A percentile compares a stretch with the other conserved stretches of the same genome.
Conservation (phyloP, 2,329 filamentous ascomycete genomes). For the Zymoseptoria crescenta region DNA sequence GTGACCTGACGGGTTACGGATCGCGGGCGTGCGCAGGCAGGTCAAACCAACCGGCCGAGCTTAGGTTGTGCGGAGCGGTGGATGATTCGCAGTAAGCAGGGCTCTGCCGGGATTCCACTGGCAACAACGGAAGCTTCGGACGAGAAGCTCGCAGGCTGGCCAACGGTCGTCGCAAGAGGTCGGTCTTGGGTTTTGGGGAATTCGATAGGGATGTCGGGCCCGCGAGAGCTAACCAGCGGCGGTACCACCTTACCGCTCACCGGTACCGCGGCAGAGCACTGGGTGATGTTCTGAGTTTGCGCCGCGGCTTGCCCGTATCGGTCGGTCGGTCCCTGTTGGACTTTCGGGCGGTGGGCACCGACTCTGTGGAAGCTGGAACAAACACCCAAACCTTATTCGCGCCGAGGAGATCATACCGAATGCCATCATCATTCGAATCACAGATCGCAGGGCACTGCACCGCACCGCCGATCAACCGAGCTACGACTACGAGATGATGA, state of each 20-base stretch:
- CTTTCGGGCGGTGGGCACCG: neutral
- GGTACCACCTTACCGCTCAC: neutral
- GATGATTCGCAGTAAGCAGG: slow-evolving; percentile 8
- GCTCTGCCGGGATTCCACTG: slow-evolving; percentile 6
- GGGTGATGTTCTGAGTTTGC: neutral
- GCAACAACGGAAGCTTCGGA: neutral
- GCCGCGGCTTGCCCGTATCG: neutral
- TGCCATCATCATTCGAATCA: neutral
- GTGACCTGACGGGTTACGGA: slow-evolving; percentile 3
- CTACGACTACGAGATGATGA: too few relatives aligned
- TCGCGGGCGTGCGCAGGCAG: slow-evolving; percentile 13
- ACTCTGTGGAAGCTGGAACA: neutral
- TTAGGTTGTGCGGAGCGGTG: slow-evolving; percentile 4
- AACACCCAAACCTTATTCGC: neutral
- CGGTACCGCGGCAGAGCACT: neutral
- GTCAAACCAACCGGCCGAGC: slow-evolving; percentile 9
- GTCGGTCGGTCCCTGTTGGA: neutral
- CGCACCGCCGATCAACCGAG: too few relatives aligned
- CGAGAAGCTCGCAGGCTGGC: neutral
- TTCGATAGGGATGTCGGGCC: slow-evolving; percentile 3
- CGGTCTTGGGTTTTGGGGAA: neutral
- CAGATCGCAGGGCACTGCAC: neutral
- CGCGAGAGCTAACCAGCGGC: neutral
- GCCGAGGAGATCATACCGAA: neutral
- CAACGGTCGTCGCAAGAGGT: neutral